Conservation (phyloP, 805 yeast species). For the Pichia eremophila region DNA sequence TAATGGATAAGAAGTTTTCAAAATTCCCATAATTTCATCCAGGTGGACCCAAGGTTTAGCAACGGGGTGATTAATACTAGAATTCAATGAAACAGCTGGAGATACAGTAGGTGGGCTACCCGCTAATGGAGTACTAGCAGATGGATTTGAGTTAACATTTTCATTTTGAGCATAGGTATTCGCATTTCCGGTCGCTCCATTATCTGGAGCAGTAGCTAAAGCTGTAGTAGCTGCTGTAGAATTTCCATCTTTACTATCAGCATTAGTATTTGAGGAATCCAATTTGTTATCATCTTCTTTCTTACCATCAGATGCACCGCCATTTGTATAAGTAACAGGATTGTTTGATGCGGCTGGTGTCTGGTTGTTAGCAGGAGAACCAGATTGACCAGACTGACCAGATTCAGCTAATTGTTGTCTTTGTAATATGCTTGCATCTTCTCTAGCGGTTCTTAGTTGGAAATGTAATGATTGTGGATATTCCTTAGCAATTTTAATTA, state of each 20-base stretch:
- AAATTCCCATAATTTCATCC: constrained; percentile 83
- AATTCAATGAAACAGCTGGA: neutral
- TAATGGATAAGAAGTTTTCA: constrained; percentile 94
- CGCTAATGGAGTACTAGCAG: too few species aligned
- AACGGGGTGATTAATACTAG: constrained; percentile 9
- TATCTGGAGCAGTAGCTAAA: too few species aligned
- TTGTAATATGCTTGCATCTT: constrained; percentile 82
- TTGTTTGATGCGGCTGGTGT: neutral
- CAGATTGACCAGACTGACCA: neutral
- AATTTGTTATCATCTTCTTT: too few species aligned
- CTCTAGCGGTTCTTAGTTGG: constrained; percentile 90
- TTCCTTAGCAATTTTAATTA: constrained; percentile 87
- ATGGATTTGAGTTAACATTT: too few species aligned
- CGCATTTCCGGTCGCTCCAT: too few species aligned
- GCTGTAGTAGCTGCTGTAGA: too few species aligned
- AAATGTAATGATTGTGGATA: constrained; percentile 97
- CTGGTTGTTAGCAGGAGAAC: neutral
- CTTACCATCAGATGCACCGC: neutral
- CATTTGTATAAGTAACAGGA: neutral
- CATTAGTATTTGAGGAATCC: too few species aligned
- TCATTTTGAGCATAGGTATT: too few species aligned
- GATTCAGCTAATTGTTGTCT: constrained; percentile 36
- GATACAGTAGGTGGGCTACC: neutral
- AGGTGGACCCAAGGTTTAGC: constrained; percentile 91
- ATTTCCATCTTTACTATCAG: too few species aligned